Evolutionary conservation across 1,139 yeast species (phyloP).

Genomic region (Sugiyamaella xylanicola): DNA sequence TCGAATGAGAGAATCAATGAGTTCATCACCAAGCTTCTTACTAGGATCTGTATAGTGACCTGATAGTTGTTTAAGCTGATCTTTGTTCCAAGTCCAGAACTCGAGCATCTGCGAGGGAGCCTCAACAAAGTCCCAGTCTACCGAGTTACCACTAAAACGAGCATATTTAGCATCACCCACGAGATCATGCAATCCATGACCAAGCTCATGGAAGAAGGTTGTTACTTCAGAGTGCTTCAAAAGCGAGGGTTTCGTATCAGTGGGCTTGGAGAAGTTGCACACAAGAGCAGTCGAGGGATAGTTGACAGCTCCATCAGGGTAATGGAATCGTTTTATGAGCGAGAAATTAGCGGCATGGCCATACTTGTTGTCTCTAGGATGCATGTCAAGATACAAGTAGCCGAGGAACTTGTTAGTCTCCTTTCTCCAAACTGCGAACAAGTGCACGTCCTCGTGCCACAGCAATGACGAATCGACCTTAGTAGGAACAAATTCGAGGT

Average conservation of each 20-base stretch:
- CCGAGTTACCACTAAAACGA: constrained; percentile 73
- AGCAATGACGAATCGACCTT: constrained; percentile 43
- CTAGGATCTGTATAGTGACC: constrained; percentile 63
- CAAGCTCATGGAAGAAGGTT: constrained; percentile 87
- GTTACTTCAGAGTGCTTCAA: constrained; percentile 77
- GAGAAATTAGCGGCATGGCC: constrained; percentile 87
- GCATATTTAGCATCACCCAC: constrained; percentile 66
- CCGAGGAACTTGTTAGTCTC: constrained; percentile 71
- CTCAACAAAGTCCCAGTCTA: constrained; percentile 84
- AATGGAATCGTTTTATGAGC: constrained; percentile 60
- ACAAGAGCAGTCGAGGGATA: constrained; percentile 77
- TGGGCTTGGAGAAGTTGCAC: constrained; percentile 82
- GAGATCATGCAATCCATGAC: constrained; percentile 83
- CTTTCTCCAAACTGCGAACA: constrained; percentile 70
- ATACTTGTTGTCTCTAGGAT: constrained; percentile 84
- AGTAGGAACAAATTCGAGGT: constrained; percentile 60
- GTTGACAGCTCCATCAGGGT: constrained; percentile 48
- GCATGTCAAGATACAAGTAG: constrained; percentile 76
- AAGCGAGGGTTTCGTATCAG: constrained; percentile 68
- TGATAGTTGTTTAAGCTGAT: constrained; percentile 60
- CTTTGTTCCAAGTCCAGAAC: constrained; percentile 81
- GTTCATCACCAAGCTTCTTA: constrained; percentile 57
- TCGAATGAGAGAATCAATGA: constrained; percentile 60
- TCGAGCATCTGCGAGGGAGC: constrained; percentile 90
- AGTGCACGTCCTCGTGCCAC: constrained; percentile 83